These are phyloP conservation scores for Cerrena zonata DNA, from an alignment of 1,284 basidiomycete genomes.

Conservation along the genomic window DNA sequence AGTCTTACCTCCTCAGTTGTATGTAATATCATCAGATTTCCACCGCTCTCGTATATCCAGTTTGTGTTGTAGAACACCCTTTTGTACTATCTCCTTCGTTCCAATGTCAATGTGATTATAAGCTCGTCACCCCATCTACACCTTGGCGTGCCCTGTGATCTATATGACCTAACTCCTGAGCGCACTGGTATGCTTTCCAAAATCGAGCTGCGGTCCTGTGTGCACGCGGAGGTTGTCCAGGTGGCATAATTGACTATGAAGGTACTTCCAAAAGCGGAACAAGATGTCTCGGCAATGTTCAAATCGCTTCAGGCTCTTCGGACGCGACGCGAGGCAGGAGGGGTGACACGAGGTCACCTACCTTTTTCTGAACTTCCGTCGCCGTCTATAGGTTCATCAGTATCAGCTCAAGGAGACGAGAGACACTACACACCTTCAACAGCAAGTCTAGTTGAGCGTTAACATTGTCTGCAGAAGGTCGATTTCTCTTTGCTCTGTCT, in stretches of 20 bases:
- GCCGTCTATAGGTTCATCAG: constrained; percentile 43
- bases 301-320: too few relatives aligned
- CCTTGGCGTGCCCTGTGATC: not conserved
- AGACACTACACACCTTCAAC: constrained; percentile 49
- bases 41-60: not conserved
- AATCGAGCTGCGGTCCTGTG: too few relatives aligned
- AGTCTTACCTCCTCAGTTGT: constrained; percentile 3
- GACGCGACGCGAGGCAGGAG: constrained; percentile 14
- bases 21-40: constrained; percentile 9
- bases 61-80: constrained; percentile 2
- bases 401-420: not conserved
- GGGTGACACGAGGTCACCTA: constrained; percentile 58
- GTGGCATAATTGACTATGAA: too few relatives aligned
- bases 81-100: constrained; percentile 3
- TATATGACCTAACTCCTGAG: too few relatives aligned
- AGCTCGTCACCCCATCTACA: not conserved
- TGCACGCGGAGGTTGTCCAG: too few relatives aligned
- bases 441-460: constrained; percentile 67
- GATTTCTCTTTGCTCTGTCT: constrained; percentile 65
- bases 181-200: too few relatives aligned
- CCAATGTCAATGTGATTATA: constrained; percentile 4
- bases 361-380: constrained; percentile 66
- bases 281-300: too few relatives aligned
- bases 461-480: constrained; percentile 64
- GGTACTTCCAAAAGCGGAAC: too few relatives aligned